Evolutionary conservation across 768 basidiomycete species (phyloP), one percentile per base, ranked within the genome.

Genomic region (Xanthoconium purpureum): DNA sequence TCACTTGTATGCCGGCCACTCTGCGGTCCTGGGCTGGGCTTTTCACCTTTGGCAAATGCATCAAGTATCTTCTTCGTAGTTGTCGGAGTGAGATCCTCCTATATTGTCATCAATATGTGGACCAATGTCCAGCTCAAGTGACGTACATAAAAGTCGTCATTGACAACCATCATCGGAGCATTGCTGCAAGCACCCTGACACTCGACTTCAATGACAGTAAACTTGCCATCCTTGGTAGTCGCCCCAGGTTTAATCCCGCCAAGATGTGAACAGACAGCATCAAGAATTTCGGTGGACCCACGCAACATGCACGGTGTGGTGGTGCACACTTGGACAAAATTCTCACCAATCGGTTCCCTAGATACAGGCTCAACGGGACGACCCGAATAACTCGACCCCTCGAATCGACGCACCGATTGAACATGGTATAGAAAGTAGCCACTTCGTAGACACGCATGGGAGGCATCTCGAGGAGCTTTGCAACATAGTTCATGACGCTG

Each of bases 371-470:
- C 40, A 45, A 43, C 7, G 18, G 30, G 36, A 47, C 20, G 37
- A 47, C 48, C 43, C 30, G 50, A 40, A 40, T 17, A 30, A 13
- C 30, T 15, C 13, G 37, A 44, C 35, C 20, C 40, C 32, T 29
- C 17, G 37, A 37, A 56, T 51, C 28, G n/a, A 60, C 82, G 66
- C 56, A 92, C 92, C 95, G 84, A 79, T 98, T 99, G 82, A 98
- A 98, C 96, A 99, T 98, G 64, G 97, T 99, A 75, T 99, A 99
- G 77, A 99, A 99, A 14, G 94, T 95, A 17, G 96, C 96, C 49
- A 99, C 97, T 74, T 99, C 97, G 71, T 99, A 99, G 2, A 98
- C 97, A 11, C 97, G 89, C 97, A 99, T 98, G 50, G 92, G 91
- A 11, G 90, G 92, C 84, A 99, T 89, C 66, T 89, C 93, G 32